Conservation (phyloP, 2,329 filamentous ascomycete genomes). For the Aureobasidium pullulans region DNA sequence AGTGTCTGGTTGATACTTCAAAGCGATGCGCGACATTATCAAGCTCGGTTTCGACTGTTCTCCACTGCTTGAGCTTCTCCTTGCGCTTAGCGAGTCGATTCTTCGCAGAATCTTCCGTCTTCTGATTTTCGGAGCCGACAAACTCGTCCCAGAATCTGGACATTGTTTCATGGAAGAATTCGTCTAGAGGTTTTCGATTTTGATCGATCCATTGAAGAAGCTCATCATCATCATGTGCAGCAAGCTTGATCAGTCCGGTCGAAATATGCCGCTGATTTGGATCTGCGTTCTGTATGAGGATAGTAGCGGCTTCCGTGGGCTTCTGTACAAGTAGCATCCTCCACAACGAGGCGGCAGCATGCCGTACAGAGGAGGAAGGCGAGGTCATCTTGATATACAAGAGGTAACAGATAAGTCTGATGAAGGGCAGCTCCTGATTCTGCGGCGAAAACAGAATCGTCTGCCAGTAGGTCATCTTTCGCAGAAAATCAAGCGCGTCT, state of each 20-base stretch:
- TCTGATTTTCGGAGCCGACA: conserved; percentile 71
- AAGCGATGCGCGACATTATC: conserved; percentile 74
- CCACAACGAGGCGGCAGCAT: conserved; percentile 76
- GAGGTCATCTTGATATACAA: conserved; percentile 85
- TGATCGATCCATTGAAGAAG: conserved; percentile 86
- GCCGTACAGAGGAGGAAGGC: conserved; percentile 56
- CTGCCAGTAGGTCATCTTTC: conserved; percentile 92
- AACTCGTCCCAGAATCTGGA: conserved; percentile 84
- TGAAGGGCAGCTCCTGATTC: conserved; percentile 69
- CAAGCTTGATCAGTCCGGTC: conserved; percentile 73
- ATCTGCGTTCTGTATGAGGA: conserved; percentile 65
- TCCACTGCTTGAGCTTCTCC: conserved; percentile 77
- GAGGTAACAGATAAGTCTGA: conserved; percentile 84
- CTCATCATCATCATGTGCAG: conserved; percentile 79
- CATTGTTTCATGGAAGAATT: conserved; percentile 73
- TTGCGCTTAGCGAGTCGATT: conserved; percentile 65
- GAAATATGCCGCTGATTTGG: conserved; percentile 65
- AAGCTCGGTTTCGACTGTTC: conserved; percentile 56
- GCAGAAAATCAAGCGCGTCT: conserved; percentile 65
- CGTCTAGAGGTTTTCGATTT: conserved; percentile 69
- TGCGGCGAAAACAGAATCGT: conserved; percentile 76
- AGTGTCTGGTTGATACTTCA: conserved; percentile 77
- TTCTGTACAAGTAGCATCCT: conserved; percentile 92
- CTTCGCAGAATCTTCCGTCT: conserved; percentile 67
- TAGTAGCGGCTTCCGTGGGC: conserved; percentile 66